Evolutionary conservation across 164 flowering plant species (phyloP), one percentile per base, ranked within the genome.

Genomic region (Tetrastigma voinierianum): DNA sequence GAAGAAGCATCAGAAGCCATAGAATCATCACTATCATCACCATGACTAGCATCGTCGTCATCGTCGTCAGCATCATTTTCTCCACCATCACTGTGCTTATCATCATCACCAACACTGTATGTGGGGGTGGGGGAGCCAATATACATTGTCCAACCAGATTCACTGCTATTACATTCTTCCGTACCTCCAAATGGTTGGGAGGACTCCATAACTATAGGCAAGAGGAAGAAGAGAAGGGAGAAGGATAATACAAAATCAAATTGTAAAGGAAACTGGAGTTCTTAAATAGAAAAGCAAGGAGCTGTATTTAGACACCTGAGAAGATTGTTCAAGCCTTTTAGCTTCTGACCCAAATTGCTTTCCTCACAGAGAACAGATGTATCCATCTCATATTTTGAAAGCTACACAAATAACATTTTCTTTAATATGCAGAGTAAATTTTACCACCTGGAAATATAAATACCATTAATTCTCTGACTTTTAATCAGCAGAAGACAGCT

Each of bases 1-100:
- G 96, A 88, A 62, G 93, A 87, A 21, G 96, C 96, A 82, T 90
- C 96, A 62, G 96, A 90, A 59, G 81, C 84, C 96, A 90, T 85
- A 0, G 93, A 88, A 62, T 90, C 96, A 75, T 88, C 93, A 25
- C 86, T 83, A 15, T 83, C 80, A 25, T 44, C 63, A 10, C 72
- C 65, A 0, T 51, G 40, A n/a, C 46, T 46, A 17, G 49, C 62
- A 15, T 67, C 76, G 19, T 44, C 62, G 1, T 52, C 73, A 13
- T 48, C 68, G 12, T 55, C 47, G 0, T 45, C 64, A 1, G 15
- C 51, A 32, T 57, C 70, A 51, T 43, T 58, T 21, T 51, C 46
- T 16, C 67, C 62, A 10, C 40, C 51, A 6, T 12, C 47, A 59
- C 9, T 2, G 15, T 13, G 8, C 12, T 70, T 62, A 61, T 46